Evolutionary conservation across 2,329 filamentous ascomycete genomes (phyloP), one percentile per base, ranked within the genome.

Genomic region (Arthrobotrys sinensis): DNA sequence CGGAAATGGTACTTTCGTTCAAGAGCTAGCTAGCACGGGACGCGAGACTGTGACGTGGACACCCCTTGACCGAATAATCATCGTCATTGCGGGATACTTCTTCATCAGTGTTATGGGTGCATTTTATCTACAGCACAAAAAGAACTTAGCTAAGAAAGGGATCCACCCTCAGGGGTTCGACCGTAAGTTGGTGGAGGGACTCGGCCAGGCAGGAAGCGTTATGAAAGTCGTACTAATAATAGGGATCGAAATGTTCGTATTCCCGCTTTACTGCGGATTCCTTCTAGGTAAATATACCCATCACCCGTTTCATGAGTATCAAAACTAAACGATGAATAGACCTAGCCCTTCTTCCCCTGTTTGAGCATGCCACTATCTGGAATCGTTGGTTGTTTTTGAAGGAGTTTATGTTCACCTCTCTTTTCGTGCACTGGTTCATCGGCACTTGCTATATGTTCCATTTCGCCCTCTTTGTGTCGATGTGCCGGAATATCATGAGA

Each of bases 371-470:
- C 0, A 94, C 92, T 0, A 85, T 97, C 64, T 88, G 88, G 80
- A 93, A 93, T 6, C 90, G 96, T 21, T 86, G 97, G 64, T 86
- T 90, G 3, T 99, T 97, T 82, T 93, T 93, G 1, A 86, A 89
- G 68, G 88, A 90, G 78, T 93, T 91, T 78, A 96, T 96, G 0
- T 88, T 95, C 80, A 97, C 94, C 0, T 97, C 95, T 12, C 90
- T 96, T 12, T 99, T 99, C 83, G 92, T 98, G 65, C 96, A 99
- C 84, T 99, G 96, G 96, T 99, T 99, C 83, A 91, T 97, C 71
- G 96, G 96, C 60, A 99, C 96, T 2, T 97, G 94, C 80, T 99
- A 99, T 85, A 99, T 99, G 96, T 99, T 99, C 85, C 96, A 99
- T 84, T 99, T 99, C 83, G 96, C 96, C 4, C 88, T 99, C 2